Conservation (phyloP, 78 protist species). For the Planoprotostelium fungivorum region DNA sequence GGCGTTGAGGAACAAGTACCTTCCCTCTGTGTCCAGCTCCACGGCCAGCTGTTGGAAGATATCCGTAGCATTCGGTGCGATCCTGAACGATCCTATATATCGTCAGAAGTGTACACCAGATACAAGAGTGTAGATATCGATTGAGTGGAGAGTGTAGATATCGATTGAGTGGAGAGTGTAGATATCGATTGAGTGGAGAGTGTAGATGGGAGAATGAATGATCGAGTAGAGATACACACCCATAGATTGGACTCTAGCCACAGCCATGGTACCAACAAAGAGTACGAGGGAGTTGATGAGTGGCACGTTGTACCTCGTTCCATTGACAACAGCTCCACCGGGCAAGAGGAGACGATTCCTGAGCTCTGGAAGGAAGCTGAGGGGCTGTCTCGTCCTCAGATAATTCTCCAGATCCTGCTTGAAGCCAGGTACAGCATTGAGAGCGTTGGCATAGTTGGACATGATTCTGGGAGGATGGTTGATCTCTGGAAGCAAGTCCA, state of each 20-base stretch:
- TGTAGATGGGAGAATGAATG: neutral
- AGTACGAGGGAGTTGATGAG: conserved; percentile 92
- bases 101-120: neutral
- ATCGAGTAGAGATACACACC: neutral
- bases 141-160: too few species aligned
- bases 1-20: conserved; percentile 89
- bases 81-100: neutral
- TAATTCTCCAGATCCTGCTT: conserved; percentile 61
- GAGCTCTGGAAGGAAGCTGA: conserved; percentile 52
- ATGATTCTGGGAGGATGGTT: conserved; percentile 74
- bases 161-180: conserved; percentile 18
- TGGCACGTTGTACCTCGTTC: conserved; percentile 74
- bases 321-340: conserved; percentile 21
- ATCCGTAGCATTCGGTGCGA: conserved; percentile 69
- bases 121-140: too few species aligned
- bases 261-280: conserved; percentile 66
- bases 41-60: conserved; percentile 66
- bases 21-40: conserved; percentile 88
- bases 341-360: conserved; percentile 19
- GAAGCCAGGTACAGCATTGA: conserved; percentile 27
- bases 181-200: conserved; percentile 7
- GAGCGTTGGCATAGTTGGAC: conserved; percentile 43
- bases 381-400: conserved; percentile 61
- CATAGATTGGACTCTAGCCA: conserved; percentile 57
- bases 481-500: conserved; percentile 91